These are phyloP conservation scores for Helicocarpus griseus DNA, from an alignment of 2,329 filamentous ascomycete species.

Conservation along the genomic window DNA sequence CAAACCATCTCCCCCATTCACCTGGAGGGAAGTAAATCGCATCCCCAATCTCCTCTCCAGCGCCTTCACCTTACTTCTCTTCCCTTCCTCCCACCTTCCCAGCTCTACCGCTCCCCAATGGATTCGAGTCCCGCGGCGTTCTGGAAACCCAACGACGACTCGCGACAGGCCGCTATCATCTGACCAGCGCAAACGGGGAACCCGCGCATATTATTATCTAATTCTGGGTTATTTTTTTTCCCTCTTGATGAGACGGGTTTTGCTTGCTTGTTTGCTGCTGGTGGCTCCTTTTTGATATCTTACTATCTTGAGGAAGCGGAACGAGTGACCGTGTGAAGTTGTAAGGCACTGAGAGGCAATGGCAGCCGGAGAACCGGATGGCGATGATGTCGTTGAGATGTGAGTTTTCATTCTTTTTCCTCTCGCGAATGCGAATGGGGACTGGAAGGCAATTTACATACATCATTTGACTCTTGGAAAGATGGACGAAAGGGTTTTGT, in stretches of 20 bases:
- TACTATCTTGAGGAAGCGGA: neutral
- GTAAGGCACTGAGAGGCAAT: neutral
- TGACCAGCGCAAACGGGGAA: slow-evolving; percentile 1
- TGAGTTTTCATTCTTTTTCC: neutral
- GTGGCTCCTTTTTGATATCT: neutral
- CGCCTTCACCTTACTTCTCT: neutral
- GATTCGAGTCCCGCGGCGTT: slow-evolving; percentile 1
- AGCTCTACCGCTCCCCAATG: slow-evolving; percentile 3
- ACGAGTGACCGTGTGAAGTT: neutral
- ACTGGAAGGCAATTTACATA: neutral
- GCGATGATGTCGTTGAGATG: neutral
- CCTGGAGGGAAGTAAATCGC: slow-evolving; percentile 4
- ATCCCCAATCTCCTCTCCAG: neutral
- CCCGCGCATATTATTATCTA: neutral
- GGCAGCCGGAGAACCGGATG: neutral
- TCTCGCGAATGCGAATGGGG: too few species aligned
- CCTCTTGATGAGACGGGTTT: neutral
- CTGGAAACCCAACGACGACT: slow-evolving; percentile 2
- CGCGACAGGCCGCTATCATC: neutral
- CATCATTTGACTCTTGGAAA: neutral
- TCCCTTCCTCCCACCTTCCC: neutral
- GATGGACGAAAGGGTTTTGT: neutral
- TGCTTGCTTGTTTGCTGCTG: neutral
- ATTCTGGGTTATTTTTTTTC: neutral
- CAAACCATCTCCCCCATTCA: neutral